phyloP scores from a whole-genome alignment of 306 rosid species.

The Ochetophila trinervis region DNA sequence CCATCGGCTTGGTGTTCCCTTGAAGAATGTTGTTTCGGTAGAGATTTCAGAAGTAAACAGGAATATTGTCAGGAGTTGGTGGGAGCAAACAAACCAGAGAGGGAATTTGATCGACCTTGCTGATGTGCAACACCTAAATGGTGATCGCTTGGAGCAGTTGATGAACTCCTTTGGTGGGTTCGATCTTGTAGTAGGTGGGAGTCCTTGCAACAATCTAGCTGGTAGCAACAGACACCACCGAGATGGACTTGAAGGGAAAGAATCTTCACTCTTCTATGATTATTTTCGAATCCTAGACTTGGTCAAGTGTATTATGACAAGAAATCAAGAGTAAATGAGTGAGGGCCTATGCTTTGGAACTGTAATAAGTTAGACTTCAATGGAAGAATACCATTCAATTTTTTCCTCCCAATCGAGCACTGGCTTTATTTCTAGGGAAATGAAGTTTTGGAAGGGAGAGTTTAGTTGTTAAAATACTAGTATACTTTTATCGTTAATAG shows the following conservation, averaged over 20 bases:
- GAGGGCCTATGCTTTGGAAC: constrained; percentile 4
- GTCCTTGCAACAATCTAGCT: constrained; percentile 91
- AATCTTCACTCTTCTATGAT: constrained; percentile 74
- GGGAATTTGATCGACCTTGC: constrained; percentile 62
- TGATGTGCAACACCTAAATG: constrained; percentile 56
- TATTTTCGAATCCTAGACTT: constrained; percentile 66
- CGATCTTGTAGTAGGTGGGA: constrained; percentile 90
- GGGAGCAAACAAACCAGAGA: constrained; percentile 95
- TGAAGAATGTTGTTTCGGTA: constrained; percentile 75
- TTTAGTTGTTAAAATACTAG: not conserved
- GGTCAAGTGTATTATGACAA: constrained; percentile 51
- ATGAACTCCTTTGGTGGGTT: constrained; percentile 68
- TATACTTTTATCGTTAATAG: not conserved
- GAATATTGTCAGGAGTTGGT: constrained; percentile 80
- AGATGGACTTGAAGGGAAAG: constrained; percentile 85
- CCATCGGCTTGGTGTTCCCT: constrained; percentile 74
- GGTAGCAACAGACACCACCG: constrained; percentile 85
- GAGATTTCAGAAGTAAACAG: constrained; percentile 78
- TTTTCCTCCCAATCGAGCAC: not conserved
- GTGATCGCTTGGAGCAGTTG: constrained; percentile 45
- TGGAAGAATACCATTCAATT: not conserved
- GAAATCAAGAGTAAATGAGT: constrained; percentile 18
- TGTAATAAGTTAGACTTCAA: constrained; percentile 12
- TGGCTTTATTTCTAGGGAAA: constrained; percentile 1
- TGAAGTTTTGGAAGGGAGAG: not conserved